Conservation (phyloP, 257 asterid genomes). For the Solanum virginianum region DNA sequence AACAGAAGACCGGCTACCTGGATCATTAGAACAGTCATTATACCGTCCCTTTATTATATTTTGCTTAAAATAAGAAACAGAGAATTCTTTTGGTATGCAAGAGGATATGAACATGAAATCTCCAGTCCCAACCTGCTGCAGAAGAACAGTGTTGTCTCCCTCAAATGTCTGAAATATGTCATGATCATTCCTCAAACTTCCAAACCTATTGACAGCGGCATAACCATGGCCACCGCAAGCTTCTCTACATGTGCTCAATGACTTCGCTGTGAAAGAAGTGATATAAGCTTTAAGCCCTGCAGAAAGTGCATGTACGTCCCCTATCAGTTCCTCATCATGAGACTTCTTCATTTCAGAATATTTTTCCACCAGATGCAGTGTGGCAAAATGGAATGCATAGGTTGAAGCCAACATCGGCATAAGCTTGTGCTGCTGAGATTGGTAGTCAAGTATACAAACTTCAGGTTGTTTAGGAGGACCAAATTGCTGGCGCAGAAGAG, state of each 20-base stretch:
- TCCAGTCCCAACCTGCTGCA: constrained; percentile 58
- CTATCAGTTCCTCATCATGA: constrained; percentile 64
- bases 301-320: constrained; percentile 87
- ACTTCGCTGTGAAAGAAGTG: constrained; percentile 74
- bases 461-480: constrained; percentile 97
- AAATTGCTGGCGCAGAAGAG: constrained; percentile 81
- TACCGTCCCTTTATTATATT: neutral
- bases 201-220: constrained; percentile 94
- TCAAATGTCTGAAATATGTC: constrained; percentile 97
- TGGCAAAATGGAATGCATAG: constrained; percentile 85
- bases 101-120: neutral
- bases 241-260: constrained; percentile 86
- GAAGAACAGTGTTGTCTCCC: constrained; percentile 97
- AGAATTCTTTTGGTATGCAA: neutral
- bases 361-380: constrained; percentile 53
- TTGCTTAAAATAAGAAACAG: neutral
- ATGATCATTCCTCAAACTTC: constrained; percentile 92
- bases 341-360: constrained; percentile 79
- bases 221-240: constrained; percentile 99
- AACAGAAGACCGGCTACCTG: constrained; percentile 87
- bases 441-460: constrained; percentile 90
- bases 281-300: constrained; percentile 95
- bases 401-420: constrained; percentile 97
- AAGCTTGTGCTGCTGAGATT: constrained; percentile 93
- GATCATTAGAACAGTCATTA: constrained; percentile 2